phyloP scores from a whole-genome alignment of 805 yeast genomes.

The Komagataella pseudopastoris region DNA sequence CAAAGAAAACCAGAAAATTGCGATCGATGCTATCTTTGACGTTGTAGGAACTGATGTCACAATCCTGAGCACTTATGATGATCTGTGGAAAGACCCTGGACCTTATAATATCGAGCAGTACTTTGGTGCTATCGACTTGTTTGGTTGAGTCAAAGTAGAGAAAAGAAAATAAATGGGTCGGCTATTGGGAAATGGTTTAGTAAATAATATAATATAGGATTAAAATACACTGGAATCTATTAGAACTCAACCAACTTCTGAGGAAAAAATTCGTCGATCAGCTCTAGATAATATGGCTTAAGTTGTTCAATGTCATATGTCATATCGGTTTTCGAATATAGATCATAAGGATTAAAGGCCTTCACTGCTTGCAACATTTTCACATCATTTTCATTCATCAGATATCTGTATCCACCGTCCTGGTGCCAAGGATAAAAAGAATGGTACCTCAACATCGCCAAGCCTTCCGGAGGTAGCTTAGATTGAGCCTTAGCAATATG shows the following conservation, averaged over 20 bases:
- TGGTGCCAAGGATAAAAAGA: constrained; percentile 71
- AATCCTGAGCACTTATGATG: constrained; percentile 70
- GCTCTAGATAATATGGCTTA: constrained; percentile 43
- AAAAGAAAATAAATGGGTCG: neutral
- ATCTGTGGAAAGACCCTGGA: constrained; percentile 82
- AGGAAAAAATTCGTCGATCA: constrained; percentile 60
- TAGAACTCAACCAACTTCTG: constrained; percentile 39
- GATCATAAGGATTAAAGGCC: constrained; percentile 55
- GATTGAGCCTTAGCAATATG: constrained; percentile 56
- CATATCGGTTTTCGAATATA: constrained; percentile 48
- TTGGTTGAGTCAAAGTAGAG: constrained; percentile 2
- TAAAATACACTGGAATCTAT: constrained; percentile 1
- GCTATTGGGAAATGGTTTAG: neutral
- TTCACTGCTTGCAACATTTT: constrained; percentile 50
- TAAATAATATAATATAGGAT: neutral
- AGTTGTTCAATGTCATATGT: constrained; percentile 33
- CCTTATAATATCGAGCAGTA: constrained; percentile 75
- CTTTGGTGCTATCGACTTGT: constrained; percentile 49
- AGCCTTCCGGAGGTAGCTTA: constrained; percentile 47
- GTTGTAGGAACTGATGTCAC: constrained; percentile 48
- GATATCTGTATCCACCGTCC: constrained; percentile 48
- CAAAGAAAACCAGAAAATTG: constrained; percentile 54
- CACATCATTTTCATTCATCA: constrained; percentile 51
- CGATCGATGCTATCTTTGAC: constrained; percentile 49
- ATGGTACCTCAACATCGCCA: constrained; percentile 67